Evolutionary conservation across 169 alveolate genomes (phyloP).

Genomic region (Miamiensis avidus): DNA sequence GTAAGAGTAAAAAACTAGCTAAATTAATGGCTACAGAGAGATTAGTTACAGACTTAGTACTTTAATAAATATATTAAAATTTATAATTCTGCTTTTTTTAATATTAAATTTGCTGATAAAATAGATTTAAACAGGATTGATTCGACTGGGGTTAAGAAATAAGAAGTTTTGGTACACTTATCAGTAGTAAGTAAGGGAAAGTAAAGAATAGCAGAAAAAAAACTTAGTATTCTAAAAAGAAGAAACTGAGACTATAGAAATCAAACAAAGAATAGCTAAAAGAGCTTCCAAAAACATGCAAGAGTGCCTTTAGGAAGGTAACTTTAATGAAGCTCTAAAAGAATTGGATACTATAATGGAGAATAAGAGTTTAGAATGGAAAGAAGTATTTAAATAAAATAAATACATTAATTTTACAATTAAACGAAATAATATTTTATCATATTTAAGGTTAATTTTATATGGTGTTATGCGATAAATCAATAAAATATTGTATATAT

Average conservation of each 20-base stretch:
- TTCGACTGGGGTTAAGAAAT: conserved; percentile 8
- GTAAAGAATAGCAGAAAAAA: background rate
- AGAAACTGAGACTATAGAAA: background rate
- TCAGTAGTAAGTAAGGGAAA: background rate
- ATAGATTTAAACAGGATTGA: conserved; percentile 3
- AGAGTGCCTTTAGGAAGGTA: conserved; percentile 5
- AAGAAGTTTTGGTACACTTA: background rate
- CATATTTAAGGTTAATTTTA: background rate
- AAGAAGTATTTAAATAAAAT: background rate
- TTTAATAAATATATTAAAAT: no score
- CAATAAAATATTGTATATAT: background rate
- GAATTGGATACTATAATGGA: background rate
- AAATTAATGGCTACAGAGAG: conserved; percentile 23
- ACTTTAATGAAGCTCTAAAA: conserved; percentile 8
- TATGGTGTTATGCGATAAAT: conserved; percentile 4
- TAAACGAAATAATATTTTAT: background rate
- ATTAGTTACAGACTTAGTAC: conserved; percentile 6
- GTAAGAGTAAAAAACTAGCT: conserved; percentile 13
- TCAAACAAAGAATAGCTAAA: conserved; percentile 9
- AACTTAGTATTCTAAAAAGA: background rate
- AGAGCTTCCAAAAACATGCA: background rate
- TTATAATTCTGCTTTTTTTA: no score
- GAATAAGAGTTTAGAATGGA: conserved; percentile 7
- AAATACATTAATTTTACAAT: background rate
- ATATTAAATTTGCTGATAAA: no score